Conservation (phyloP, 225 moss, liverwort and hornwort genomes). For the Neckera pumila region DNA sequence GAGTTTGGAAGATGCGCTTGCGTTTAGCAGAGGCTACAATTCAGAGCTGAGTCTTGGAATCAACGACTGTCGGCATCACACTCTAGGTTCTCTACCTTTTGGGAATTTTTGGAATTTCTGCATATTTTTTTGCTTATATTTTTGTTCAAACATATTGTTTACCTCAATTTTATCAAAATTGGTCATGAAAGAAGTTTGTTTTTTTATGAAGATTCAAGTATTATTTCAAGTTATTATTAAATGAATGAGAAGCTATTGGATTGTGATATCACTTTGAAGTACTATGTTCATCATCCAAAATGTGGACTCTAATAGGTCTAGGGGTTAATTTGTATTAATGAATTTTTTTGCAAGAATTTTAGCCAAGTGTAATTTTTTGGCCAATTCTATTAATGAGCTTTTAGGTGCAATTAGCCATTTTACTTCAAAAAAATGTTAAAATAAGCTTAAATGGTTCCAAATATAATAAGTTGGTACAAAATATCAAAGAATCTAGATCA, state of each 20-base stretch:
- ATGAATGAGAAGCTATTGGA: neutral
- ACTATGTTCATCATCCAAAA: neutral
- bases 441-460: neutral
- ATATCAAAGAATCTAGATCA: neutral
- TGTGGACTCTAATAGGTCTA: too few relatives aligned
- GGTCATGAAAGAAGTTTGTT: neutral
- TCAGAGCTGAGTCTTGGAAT: constrained; percentile 30
- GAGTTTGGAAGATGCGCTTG: constrained; percentile 29
- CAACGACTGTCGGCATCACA: constrained; percentile 55
- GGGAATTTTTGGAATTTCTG: neutral
- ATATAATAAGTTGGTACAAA: neutral
- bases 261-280: neutral
- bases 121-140: neutral
- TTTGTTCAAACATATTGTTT: neutral
- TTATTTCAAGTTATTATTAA: neutral
- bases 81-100: constrained; percentile 15
- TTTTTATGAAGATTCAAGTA: too few relatives aligned
- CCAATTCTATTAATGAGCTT: neutral
- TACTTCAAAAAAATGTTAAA: neutral
- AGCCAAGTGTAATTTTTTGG: neutral
- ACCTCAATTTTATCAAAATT: neutral
- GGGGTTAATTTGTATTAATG: neutral
- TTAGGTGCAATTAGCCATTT: neutral
- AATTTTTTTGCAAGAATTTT: neutral
- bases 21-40: constrained; percentile 19